Conservation (phyloP, 2,329 filamentous ascomycete species). For the Aspergillus awamori region DNA sequence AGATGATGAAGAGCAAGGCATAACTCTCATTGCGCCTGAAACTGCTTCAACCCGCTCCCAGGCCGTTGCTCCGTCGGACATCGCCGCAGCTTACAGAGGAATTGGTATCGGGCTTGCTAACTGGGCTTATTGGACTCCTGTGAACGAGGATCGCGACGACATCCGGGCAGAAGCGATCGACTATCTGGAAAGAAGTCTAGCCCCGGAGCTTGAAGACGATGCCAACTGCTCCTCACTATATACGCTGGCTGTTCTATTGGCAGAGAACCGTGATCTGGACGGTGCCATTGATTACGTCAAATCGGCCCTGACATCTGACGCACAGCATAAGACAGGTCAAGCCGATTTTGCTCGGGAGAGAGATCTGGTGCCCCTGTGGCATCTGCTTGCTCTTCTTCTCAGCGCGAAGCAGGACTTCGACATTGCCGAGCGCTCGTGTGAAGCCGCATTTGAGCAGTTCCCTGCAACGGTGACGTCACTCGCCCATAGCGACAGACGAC, state of each 20-base stretch:
- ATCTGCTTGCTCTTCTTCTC: slow-evolving; percentile 81
- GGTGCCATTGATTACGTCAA: slow-evolving; percentile 82
- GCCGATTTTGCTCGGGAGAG: slow-evolving; percentile 41
- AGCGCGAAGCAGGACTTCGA: slow-evolving; percentile 84
- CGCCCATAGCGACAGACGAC: slow-evolving; percentile 58
- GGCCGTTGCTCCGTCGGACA: slow-evolving; percentile 59
- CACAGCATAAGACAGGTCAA: slow-evolving; percentile 27
- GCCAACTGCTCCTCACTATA: slow-evolving; percentile 78
- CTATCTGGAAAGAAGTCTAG: slow-evolving; percentile 72
- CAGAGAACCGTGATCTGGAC: slow-evolving; percentile 79
- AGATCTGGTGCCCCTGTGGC: slow-evolving; percentile 80
- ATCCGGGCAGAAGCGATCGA: slow-evolving; percentile 78
- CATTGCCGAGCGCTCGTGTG: slow-evolving; percentile 79
- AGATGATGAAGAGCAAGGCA: slow-evolving; percentile 28
- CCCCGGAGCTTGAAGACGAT: slow-evolving; percentile 65
- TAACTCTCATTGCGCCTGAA: slow-evolving; percentile 20
- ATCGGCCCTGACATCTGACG: slow-evolving; percentile 66
- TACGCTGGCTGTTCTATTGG: slow-evolving; percentile 79
- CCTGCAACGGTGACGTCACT: slow-evolving; percentile 71
- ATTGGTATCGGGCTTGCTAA: slow-evolving; percentile 84
- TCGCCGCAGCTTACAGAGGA: slow-evolving; percentile 77
- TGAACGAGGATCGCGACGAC: slow-evolving; percentile 69
- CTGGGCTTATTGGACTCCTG: slow-evolving; percentile 81
- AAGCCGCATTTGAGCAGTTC: slow-evolving; percentile 90
- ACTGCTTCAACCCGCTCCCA: slow-evolving; percentile 21